Evolutionary conservation across 768 basidiomycete species (phyloP).

Genomic region (Auricularia sp.): DNA sequence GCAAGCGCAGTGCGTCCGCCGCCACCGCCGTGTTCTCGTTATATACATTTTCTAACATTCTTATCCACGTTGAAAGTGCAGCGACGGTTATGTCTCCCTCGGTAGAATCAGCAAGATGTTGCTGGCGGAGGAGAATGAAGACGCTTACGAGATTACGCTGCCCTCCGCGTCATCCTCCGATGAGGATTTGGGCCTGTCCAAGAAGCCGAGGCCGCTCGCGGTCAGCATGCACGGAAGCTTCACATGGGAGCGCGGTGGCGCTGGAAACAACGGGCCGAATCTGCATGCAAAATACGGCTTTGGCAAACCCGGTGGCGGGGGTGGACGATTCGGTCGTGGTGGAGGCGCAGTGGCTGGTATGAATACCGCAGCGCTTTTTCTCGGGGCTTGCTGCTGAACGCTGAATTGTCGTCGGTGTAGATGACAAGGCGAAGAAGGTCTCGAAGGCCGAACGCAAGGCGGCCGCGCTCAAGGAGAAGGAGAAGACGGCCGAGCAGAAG

Average conservation of each 20-base stretch:
- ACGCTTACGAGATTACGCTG: slow-evolving; percentile 36
- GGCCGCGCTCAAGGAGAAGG: slow-evolving; percentile 8
- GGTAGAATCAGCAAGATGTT: slow-evolving; percentile 38
- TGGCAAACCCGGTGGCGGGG: neutral
- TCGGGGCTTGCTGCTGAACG: too few species aligned
- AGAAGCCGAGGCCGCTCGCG: neutral
- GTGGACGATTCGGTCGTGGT: neutral
- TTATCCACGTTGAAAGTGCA: slow-evolving; percentile 19
- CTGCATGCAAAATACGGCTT: neutral
- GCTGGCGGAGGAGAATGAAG: slow-evolving; percentile 43
- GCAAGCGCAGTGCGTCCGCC: neutral
- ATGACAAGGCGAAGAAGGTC: neutral
- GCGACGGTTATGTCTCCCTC: slow-evolving; percentile 42
- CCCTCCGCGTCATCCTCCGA: neutral
- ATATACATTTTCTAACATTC: neutral
- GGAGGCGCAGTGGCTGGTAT: slow-evolving; percentile 7
- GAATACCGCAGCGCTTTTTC: neutral
- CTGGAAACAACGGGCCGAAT: neutral
- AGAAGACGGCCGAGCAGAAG: slow-evolving; percentile 9
- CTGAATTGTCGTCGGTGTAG: neutral
- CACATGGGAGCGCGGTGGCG: slow-evolving; percentile 34
- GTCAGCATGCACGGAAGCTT: slow-evolving; percentile 32
- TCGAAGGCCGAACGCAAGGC: slow-evolving; percentile 4
- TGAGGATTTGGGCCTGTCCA: slow-evolving; percentile 14
- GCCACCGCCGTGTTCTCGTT: neutral